These are phyloP conservation scores for Platanthera zijinensis DNA, from an alignment of 106 monocot genomes.

Conservation along the genomic window DNA sequence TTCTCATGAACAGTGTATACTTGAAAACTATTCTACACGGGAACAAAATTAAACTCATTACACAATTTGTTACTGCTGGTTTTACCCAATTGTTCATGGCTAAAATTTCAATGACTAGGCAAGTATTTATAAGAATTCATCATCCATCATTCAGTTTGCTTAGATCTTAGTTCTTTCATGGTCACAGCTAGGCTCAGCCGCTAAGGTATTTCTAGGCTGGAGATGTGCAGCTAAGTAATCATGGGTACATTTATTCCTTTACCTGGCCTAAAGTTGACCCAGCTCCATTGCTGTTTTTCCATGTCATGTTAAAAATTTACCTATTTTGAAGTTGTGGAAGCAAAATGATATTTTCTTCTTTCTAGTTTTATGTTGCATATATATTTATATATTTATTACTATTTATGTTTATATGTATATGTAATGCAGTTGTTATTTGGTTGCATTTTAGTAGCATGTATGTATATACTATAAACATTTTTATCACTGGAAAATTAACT, in stretches of 20 bases:
- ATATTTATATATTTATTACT: not conserved
- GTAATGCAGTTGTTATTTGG: not conserved
- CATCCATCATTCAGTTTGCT: not conserved
- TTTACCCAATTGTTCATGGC: not conserved
- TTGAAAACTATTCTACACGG: not conserved
- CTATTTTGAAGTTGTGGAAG: not conserved
- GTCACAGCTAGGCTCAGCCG: not conserved
- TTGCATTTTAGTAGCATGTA: not conserved
- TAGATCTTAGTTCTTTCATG: not conserved
- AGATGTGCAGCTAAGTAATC: not conserved
- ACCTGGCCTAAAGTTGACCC: not conserved
- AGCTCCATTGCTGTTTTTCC: not conserved
- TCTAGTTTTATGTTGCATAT: not conserved
- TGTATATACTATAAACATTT: not conserved
- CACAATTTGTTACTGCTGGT: not conserved
- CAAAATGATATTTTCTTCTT: not conserved
- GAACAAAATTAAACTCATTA: not conserved
- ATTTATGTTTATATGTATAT: not conserved
- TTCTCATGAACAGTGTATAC: not conserved
- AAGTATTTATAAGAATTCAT: not conserved
- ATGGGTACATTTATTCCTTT: conserved; percentile 3
- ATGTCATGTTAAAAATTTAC: not conserved
- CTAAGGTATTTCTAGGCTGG: not conserved
- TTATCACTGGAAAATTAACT: not conserved
- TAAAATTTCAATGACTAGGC: not conserved